Base-by-base conservation (phyloP, 2,329 filamentous ascomycete species). In the Colletotrichum abscissum region DNA sequence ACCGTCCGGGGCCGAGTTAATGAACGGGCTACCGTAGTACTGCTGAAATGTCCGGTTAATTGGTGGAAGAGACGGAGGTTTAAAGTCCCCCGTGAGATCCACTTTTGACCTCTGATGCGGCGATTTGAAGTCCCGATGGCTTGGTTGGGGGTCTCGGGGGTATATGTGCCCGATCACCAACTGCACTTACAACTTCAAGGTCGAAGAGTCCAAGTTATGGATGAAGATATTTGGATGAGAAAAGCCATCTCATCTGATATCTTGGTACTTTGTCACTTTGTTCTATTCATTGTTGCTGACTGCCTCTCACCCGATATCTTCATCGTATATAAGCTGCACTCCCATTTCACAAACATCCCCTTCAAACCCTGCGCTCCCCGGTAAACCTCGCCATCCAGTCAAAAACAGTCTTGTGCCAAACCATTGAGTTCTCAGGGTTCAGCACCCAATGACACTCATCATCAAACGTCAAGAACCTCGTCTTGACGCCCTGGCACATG, bases 361-460 rank as follows among this genome's bases (percentile, higher is more conserved):
- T 33, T 56, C 16, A 52, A 57, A n/a, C 33, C 33, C 35, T 16
- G 11, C 16, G 56, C 26, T 63, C 63, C 26, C 72, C 72, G n/a
- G 64, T 52, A 57, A 89, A 87, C 75, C 86, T 86, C 79, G 91
- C 91, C 76, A 93, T 90, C 88, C 90, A 94, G 74, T 91, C 90
- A 67, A 94, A 81, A 11, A 94, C 91, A 2, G 89, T 88, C 64
- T 86, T 86, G 78, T 94, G 90, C 93, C 93, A 95, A 57, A 92
- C 82, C 60, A 93, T 82, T 24, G 87, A 86, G 78, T 94, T 94
- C 81, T 94, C 92, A 1, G 89, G 89, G 75, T 92, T 91, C 60
- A 92, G 78, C 4, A 94, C 91, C 88, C 89, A 93, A 77, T 94
- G 92, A 63, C 92, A 91, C 82, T 95, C 93, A 79, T 94, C 93